Evolutionary conservation across 2,329 filamentous ascomycete genomes (phyloP).

Genomic region (Ceratocystis eucalypticola): DNA sequence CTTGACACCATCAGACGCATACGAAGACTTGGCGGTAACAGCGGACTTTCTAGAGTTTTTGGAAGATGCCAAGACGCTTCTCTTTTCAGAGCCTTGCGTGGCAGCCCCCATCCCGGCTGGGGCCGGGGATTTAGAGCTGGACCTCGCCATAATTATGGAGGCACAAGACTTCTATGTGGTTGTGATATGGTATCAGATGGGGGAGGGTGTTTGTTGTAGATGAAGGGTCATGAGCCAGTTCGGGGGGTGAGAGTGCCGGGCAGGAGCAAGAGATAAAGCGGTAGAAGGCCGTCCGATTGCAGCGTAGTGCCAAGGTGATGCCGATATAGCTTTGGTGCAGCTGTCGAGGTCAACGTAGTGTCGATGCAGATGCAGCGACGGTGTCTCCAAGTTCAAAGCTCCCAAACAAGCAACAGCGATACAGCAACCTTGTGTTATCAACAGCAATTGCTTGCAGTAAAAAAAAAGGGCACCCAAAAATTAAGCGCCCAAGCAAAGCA

Average conservation of each 20-base stretch:
- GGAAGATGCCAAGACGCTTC: background rate
- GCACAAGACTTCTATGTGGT: background rate
- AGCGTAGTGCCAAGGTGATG: too few relatives aligned
- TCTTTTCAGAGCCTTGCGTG: background rate
- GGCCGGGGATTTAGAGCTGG: conserved; percentile 11
- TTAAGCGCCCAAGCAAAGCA: background rate
- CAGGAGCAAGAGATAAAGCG: background rate
- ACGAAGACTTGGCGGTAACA: conserved; percentile 33
- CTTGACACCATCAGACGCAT: conserved; percentile 63
- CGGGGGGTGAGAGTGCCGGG: background rate
- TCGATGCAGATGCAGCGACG: background rate
- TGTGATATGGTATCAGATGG: background rate
- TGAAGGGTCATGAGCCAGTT: background rate
- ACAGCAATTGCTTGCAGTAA: too few relatives aligned
- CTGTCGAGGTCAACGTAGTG: too few relatives aligned
- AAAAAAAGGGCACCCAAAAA: background rate
- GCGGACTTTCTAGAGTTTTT: conserved; percentile 8
- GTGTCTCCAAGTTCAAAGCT: conserved; percentile 4
- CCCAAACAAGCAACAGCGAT: background rate
- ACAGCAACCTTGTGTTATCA: background rate
- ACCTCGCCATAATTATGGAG: conserved; percentile 9
- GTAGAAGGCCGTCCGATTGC: too few relatives aligned
- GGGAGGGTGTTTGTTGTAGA: background rate
- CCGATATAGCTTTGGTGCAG: too few relatives aligned
- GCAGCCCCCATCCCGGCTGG: background rate